Base-by-base conservation (phyloP, 2,329 filamentous ascomycete genomes). In the Cladosporium phlei region DNA sequence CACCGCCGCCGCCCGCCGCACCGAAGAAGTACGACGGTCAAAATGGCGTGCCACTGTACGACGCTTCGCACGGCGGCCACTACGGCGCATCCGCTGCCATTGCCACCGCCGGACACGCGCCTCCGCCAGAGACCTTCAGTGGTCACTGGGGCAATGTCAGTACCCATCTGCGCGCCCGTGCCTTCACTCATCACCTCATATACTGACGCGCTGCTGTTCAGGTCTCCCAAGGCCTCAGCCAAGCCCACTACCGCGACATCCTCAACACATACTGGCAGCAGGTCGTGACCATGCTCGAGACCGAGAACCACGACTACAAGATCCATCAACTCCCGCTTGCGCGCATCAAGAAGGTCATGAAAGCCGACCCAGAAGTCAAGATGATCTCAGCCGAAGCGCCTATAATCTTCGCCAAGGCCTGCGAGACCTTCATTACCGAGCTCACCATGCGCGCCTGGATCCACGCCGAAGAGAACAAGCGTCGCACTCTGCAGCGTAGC, bases 301-400 rank as follows among this genome's bases (percentile, higher is more conserved):
- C 80, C 50, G 93, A 97, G 60, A 88, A 86, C 38, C 93, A 98
- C 68, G 93, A 98, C 69, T 98, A 97, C 77, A 98, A 98, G 71
- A 80, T 97, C 47, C 93, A 98, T 67, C 93, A 97, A 67, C 77
- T 98, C 29, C 93, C 93, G 2, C 77, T 98, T 30, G 93, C 93
- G n/a, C 85, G 93, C 46, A 98, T 98, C 73, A 98, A 98, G 76
- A 98, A 98, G 69, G 93, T 98, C 56, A 98, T 98, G 93, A 98
- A 98, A 72, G 93, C 93, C 1, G 93, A 98, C 58, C 93, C 93
- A 0, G 93, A 98, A 61, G 93, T 98, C 38, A 98, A 98, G 75
- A 98, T 98, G 93, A 98, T 98, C 53, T 97, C 90, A 3, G 93
- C 93, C 7, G 93, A 98, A 70, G 93, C 93, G 2, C 93, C 93